Percentiles rank a stretch among this genome's conserved stretches.
phyloP scores from a whole-genome alignment of 1,139 yeast species.

The Nakaseomyces uthaithaninus region DNA sequence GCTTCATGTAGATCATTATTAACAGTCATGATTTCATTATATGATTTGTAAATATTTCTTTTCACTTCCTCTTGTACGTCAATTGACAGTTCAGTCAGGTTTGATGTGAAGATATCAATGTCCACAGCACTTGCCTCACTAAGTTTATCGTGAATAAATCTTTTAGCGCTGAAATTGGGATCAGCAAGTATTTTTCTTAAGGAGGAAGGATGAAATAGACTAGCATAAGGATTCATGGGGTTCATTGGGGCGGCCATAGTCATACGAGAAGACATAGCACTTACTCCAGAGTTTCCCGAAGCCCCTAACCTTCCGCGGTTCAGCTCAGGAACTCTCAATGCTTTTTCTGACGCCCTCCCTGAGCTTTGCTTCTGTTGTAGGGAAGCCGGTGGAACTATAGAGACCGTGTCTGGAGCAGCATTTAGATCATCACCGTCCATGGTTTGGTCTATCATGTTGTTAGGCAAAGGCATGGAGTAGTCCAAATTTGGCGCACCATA shows the following conservation, averaged over 20 bases:
- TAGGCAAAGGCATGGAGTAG: slow-evolving; percentile 29
- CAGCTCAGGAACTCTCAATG: slow-evolving; percentile 1
- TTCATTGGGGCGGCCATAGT: slow-evolving; percentile 3
- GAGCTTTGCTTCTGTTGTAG: not conserved
- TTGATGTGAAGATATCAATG: slow-evolving; percentile 62
- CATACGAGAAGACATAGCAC: slow-evolving; percentile 3
- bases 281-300: not conserved
- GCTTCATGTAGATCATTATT: slow-evolving; percentile 58
- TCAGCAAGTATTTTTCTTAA: slow-evolving; percentile 29
- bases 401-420: not conserved
- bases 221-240: not conserved
- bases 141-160: slow-evolving; percentile 46
- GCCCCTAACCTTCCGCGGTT: not conserved
- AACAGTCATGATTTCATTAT: slow-evolving; percentile 60
- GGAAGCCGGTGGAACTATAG: not conserved
- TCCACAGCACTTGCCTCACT: slow-evolving; percentile 64
- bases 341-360: not conserved
- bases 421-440: not conserved
- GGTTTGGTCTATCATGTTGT: slow-evolving; percentile 1
- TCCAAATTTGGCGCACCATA: slow-evolving; percentile 27
- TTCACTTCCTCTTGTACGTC: slow-evolving; percentile 58
- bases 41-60: slow-evolving; percentile 58
- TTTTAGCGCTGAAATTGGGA: slow-evolving; percentile 40
- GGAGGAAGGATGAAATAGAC: slow-evolving; percentile 8
- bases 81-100: slow-evolving; percentile 45